Evolutionary conservation across 345 rosid genomes (phyloP).

Genomic region (Leavenworthia alabamica): DNA sequence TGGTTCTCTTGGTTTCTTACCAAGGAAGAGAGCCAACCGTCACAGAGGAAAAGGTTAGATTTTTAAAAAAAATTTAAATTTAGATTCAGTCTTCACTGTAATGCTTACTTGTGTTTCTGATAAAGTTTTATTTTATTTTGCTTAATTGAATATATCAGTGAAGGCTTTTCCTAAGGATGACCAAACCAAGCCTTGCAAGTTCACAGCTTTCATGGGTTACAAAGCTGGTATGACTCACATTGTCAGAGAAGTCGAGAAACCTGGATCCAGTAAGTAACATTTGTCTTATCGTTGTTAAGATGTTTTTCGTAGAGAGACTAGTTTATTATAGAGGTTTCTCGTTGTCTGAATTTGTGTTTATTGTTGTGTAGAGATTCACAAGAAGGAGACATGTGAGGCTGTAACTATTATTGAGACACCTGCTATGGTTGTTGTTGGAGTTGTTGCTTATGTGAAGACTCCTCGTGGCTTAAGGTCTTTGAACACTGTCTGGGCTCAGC

Average conservation of each 20-base stretch:
- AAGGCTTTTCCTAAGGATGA: conserved; percentile 92
- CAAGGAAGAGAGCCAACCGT: conserved; percentile 79
- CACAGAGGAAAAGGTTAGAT: conserved; percentile 70
- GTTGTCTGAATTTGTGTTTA: not conserved
- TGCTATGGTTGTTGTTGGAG: conserved; percentile 77
- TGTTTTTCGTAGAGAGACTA: not conserved
- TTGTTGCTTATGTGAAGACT: conserved; percentile 73
- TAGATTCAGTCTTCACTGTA: not conserved
- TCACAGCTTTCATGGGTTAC: conserved; percentile 85
- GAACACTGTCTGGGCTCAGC: conserved; percentile 89
- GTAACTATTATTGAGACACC: conserved; percentile 81
- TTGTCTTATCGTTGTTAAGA: not conserved
- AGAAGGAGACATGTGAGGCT: conserved; percentile 90
- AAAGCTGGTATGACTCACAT: conserved; percentile 96
- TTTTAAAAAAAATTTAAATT: not conserved
- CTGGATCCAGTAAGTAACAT: conserved; percentile 68
- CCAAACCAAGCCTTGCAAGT: conserved; percentile 62
- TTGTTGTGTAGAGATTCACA: conserved; percentile 62
- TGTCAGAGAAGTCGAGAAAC: conserved; percentile 81
- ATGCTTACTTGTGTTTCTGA: not conserved
- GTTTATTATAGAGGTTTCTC: not conserved
- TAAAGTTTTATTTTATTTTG: not conserved
- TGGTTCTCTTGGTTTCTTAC: conserved; percentile 88
- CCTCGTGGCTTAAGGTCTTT: conserved; percentile 65
- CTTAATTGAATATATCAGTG: conserved; percentile 38